A percentile compares a stretch with the other conserved stretches of the same genome.
Evolutionary conservation across 169 alveolate genomes (phyloP).

Genomic region (Plasmodium falciparum): DNA sequence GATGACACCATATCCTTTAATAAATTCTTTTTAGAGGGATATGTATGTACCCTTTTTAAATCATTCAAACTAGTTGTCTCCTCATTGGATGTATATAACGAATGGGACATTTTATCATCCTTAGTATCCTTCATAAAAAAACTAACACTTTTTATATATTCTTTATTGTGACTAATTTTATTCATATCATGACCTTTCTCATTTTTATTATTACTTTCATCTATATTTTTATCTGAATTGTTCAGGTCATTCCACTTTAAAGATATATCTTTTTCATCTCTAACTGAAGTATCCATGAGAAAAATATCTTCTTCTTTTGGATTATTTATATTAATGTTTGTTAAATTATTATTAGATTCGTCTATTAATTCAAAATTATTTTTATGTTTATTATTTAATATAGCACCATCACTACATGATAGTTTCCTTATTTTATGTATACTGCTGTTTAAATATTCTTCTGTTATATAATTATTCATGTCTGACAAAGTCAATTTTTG

Average conservation of each 20-base stretch:
- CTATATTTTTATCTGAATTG: too few species aligned
- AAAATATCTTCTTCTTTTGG: background rate
- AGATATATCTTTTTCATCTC: background rate
- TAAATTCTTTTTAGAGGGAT: background rate
- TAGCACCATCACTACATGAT: constrained; percentile 18
- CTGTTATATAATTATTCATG: background rate
- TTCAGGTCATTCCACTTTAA: too few species aligned
- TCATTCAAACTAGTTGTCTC: background rate
- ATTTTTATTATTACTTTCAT: background rate
- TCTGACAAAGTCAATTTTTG: constrained; percentile 34
- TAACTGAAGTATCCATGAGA: background rate
- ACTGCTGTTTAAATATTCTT: background rate
- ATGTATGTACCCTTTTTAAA: background rate
- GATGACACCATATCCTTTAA: constrained; percentile 14
- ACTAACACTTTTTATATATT: background rate
- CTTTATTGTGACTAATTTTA: background rate
- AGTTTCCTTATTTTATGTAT: constrained; percentile 10
- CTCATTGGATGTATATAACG: background rate
- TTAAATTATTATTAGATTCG: too few species aligned
- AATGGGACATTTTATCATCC: background rate
- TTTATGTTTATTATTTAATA: constrained; percentile 6
- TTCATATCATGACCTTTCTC: background rate
- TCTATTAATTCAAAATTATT: too few species aligned
- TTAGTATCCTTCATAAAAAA: constrained; percentile 1
- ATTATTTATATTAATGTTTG: background rate